Conservation (phyloP, 805 yeast species). For the Geotrichum ghanense region DNA sequence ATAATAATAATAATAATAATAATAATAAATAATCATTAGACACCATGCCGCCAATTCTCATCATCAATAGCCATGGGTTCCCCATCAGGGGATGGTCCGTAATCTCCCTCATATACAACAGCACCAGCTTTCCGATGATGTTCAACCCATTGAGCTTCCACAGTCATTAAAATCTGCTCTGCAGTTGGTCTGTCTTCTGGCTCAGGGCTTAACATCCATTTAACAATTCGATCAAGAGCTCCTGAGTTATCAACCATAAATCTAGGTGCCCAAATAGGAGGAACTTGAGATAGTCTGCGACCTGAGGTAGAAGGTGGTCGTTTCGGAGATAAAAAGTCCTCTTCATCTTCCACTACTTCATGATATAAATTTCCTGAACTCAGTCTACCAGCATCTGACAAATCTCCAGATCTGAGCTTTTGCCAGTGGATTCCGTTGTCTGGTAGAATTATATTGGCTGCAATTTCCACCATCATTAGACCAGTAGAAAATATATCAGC, state of each 20-base stretch:
- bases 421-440: conserved; percentile 98
- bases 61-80: conserved; percentile 18
- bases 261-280: conserved; percentile 83
- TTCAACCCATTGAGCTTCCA: conserved; percentile 72
- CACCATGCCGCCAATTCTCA: conserved; percentile 7
- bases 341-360: conserved; percentile 7
- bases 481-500: conserved; percentile 97
- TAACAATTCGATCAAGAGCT: conserved; percentile 67
- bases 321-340: conserved; percentile 2
- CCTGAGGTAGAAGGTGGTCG: conserved; percentile 2
- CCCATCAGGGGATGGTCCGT: conserved; percentile 61
- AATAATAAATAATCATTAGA: neutral
- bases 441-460: conserved; percentile 89
- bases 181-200: conserved; percentile 79
- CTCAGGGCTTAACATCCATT: conserved; percentile 81
- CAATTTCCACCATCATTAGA: conserved; percentile 83
- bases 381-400: conserved; percentile 86
- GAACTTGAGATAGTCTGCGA: conserved; percentile 9
- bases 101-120: conserved; percentile 89
- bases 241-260: conserved; percentile 65
- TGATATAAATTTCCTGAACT: conserved; percentile 47
- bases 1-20: neutral
- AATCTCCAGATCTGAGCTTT: conserved; percentile 84
- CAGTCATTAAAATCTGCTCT: conserved; percentile 49
- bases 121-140: conserved; percentile 82